Percentiles rank a stretch among this genome's conserved stretches.
phyloP scores from a whole-genome alignment of 257 asterid species.

The Salvia hispanica region DNA sequence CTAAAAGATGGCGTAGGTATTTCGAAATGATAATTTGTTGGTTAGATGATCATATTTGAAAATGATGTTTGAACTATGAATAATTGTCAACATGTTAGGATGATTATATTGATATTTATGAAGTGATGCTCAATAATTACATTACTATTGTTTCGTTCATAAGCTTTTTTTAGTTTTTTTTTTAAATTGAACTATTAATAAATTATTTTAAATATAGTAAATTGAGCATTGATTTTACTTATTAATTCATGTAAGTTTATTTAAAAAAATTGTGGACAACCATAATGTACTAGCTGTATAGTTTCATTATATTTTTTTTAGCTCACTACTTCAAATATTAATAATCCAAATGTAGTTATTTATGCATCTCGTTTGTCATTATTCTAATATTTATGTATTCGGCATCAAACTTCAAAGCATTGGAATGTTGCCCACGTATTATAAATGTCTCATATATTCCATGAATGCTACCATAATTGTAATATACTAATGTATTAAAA shows the following conservation, averaged over 20 bases:
- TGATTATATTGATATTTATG: neutral
- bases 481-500: neutral
- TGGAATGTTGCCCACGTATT: neutral
- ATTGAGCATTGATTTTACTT: too few relatives aligned
- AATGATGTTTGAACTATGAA: conserved; percentile 13
- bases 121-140: too few relatives aligned
- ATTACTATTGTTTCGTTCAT: too few relatives aligned
- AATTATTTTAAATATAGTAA: too few relatives aligned
- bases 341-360: neutral
- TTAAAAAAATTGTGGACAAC: too few relatives aligned
- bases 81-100: neutral
- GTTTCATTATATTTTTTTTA: neutral
- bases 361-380: neutral
- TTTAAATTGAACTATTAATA: too few relatives aligned
- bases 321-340: neutral
- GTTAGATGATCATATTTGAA: neutral
- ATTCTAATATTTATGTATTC: neutral
- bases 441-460: neutral
- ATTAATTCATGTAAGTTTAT: too few relatives aligned
- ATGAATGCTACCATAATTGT: neutral
- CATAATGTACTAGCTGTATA: too few relatives aligned
- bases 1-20: neutral
- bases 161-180: too few relatives aligned
- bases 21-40: conserved; percentile 9
- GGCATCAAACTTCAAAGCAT: neutral